phyloP scores from a whole-genome alignment of 2,329 filamentous ascomycete genomes.

The Neoarthrinium moseri region DNA sequence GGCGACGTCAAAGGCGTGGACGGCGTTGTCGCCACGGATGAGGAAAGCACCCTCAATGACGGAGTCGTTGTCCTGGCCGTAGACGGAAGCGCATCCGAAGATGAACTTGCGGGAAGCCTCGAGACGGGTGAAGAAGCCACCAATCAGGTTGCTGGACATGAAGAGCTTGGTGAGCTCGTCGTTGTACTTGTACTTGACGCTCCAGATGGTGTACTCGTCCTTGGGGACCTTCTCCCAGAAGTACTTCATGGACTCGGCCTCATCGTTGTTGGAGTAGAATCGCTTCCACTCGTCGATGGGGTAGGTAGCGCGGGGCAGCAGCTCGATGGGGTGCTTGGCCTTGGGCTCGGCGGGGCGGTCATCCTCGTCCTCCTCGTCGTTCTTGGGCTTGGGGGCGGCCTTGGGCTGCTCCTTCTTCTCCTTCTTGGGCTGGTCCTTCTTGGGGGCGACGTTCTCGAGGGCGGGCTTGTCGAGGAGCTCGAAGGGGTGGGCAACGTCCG shows the following conservation, averaged over 20 bases:
- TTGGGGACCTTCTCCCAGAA: constrained; percentile 98
- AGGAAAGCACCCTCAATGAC: constrained; percentile 92
- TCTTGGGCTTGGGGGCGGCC: constrained; percentile 41
- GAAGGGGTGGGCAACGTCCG: constrained; percentile 72
- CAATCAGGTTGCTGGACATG: constrained; percentile 99
- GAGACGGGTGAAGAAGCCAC: constrained; percentile 95
- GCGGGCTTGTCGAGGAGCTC: constrained; percentile 81
- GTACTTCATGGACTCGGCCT: constrained; percentile 82
- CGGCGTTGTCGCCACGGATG: constrained; percentile 84
- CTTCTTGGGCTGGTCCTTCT: constrained; percentile 74
- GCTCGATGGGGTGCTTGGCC: constrained; percentile 93
- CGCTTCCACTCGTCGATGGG: constrained; percentile 98
- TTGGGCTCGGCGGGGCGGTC: constrained; percentile 66
- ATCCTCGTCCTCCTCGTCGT: constrained; percentile 54
- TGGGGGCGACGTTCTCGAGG: constrained; percentile 66
- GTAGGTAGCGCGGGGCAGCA: constrained; percentile 76
- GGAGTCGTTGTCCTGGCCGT: constrained; percentile 83
- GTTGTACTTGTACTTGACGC: constrained; percentile 97
- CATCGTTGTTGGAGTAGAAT: constrained; percentile 95
- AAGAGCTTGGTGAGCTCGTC: constrained; percentile 95
- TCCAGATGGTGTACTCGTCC: constrained; percentile 95
- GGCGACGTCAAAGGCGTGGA: constrained; percentile 91
- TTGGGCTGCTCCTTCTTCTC: constrained; percentile 43
- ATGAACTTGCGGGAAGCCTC: constrained; percentile 98
- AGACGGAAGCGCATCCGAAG: constrained; percentile 89